Conservation (phyloP, 2,329 filamentous ascomycete species). For the Fusarium floridanum region DNA sequence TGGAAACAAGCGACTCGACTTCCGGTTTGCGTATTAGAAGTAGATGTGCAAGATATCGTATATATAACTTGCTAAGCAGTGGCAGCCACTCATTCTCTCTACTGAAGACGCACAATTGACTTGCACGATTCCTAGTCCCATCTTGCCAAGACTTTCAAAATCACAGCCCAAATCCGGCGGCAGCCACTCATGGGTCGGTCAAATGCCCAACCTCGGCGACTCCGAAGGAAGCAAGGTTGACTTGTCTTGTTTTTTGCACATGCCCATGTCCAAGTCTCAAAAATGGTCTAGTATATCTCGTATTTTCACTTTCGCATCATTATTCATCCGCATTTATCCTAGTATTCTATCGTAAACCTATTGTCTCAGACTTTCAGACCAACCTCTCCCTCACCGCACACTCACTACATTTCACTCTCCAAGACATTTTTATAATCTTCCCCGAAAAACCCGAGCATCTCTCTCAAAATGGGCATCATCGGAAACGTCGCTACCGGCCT, state of each 20-base stretch:
- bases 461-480: conserved; percentile 50
- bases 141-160: conserved; percentile 12
- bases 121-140: background rate
- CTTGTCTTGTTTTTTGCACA: conserved; percentile 16
- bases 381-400: background rate
- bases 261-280: background rate
- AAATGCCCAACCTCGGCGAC: conserved; percentile 5
- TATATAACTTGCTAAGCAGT: background rate
- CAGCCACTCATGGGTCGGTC: conserved; percentile 22
- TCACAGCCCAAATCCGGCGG: conserved; percentile 15
- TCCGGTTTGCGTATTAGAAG: conserved; percentile 61
- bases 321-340: conserved; percentile 22
- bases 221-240: background rate
- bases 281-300: conserved; percentile 14
- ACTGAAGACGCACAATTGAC: background rate
- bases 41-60: background rate
- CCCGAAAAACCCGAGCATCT: background rate
- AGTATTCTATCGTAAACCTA: conserved; percentile 11
- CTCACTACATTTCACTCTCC: background rate
- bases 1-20: conserved; percentile 64
- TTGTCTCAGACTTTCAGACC: background rate
- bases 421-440: background rate
- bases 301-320: conserved; percentile 28
- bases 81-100: background rate
- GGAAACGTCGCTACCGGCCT: conserved; percentile 52